Base-by-base conservation (phyloP, 306 rosid species). In the Arachis stenosperma region DNA sequence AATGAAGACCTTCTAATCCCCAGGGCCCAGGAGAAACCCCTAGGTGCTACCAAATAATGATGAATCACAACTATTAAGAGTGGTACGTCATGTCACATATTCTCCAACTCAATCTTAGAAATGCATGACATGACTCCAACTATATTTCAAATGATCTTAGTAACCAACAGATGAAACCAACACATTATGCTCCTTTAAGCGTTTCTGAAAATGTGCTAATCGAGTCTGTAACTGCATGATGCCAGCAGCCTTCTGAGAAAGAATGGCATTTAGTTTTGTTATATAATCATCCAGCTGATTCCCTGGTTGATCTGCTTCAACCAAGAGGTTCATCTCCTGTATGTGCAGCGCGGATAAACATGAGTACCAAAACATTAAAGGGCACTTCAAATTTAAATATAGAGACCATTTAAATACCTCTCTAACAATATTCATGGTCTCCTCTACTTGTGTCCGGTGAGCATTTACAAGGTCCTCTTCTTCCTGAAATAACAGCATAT, bases 391-490 rank as follows among this genome's bases (percentile, higher is more conserved):
- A 33, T 37, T 52, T 42, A 65, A 6, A 14, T 65, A 36, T 13
- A 69, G 39, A 61, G 69, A 51, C 50, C 69, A 39, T 84, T 56
- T 47, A 60, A 65, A 44, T 90, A 95, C 99, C 99, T 91, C 96
- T 77, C 75, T 88, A 73, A 95, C 98, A 79, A 92, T 92, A 84
- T 81, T 95, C 99, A 95, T 92, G 5, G 99, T 92, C 65, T 95
- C 99, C 85, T 95, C 99, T 22, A 95, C 99, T 83, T 91, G 99
- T 65, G 87, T 95, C 62, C 99, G 86, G 81, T 95, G 99, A 77
- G 99, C 99, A 81, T 77, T 92, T 80, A 95, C 95, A 51, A 95
- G 97, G 83, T 95, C 96, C 85, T 92, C 98, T 88, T 95, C 99
- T 76, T 92, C 99, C 99, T 95, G 90, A 54, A 82, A 81, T 71